Percentiles rank a stretch among this genome's conserved stretches.
Conservation (phyloP, 331 rosid species). For the Malus hybrid region DNA sequence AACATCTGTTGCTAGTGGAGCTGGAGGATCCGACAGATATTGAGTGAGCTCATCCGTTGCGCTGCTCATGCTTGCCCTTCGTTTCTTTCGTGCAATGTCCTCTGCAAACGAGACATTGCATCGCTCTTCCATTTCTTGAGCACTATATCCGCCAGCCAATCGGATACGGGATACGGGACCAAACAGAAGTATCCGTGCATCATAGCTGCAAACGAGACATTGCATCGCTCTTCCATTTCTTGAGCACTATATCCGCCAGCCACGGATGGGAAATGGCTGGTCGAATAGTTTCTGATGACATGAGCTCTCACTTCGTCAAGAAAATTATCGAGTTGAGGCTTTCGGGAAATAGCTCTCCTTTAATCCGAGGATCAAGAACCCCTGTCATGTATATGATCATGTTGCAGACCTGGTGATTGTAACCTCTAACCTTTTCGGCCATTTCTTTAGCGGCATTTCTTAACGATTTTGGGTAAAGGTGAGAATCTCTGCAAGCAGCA, state of each 20-base stretch:
- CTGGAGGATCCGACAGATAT: conserved; percentile 79
- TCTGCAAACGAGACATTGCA: conserved; percentile 84
- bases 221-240: conserved; percentile 67
- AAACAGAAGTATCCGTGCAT: no score
- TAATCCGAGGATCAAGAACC: conserved; percentile 93
- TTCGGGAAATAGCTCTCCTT: conserved; percentile 90
- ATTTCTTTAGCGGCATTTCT: conserved; percentile 78
- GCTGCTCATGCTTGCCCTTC: conserved; percentile 61
- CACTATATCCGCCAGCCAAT: conserved; percentile 53
- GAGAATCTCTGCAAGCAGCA: conserved; percentile 65
- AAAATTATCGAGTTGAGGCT: conserved; percentile 56
- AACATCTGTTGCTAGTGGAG: conserved; percentile 82
- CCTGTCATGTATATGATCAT: conserved; percentile 81
- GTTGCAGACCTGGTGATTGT: conserved; percentile 74
- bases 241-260: conserved; percentile 54
- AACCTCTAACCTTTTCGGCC: conserved; percentile 68
- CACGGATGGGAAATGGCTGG: conserved; percentile 63
- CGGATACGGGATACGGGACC: no score
- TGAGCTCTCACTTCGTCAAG: conserved; percentile 81
- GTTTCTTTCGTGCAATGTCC: conserved; percentile 92
- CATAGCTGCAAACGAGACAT: conserved; percentile 86
- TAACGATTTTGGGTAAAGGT: conserved; percentile 77
- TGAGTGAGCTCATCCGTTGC: conserved; percentile 90
- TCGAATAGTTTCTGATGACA: conserved; percentile 64
- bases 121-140: conserved; percentile 66